Percentiles rank a stretch among this genome's conserved stretches.
Evolutionary conservation across 441 rosid species (phyloP).

Genomic region (Syzygium malaccense): DNA sequence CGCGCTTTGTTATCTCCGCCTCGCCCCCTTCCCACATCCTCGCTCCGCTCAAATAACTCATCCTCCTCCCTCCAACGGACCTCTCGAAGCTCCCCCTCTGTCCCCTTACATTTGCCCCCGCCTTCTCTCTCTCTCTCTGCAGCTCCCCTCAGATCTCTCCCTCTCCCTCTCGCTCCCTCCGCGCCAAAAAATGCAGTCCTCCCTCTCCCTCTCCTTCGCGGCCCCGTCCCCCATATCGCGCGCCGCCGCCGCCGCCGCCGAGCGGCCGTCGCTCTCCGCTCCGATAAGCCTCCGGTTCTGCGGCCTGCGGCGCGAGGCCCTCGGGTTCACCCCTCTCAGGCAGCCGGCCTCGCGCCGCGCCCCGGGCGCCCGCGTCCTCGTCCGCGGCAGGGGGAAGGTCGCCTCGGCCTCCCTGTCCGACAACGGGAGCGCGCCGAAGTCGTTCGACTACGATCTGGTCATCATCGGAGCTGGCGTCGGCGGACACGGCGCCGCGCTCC

Average conservation of each 20-base stretch:
- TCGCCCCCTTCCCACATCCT: not conserved
- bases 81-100: not conserved
- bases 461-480: conserved; percentile 99
- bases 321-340: conserved; percentile 28
- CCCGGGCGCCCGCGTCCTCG: not conserved
- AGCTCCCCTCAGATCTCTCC: conserved; percentile 12
- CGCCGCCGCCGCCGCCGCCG: not conserved
- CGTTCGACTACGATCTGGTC: conserved; percentile 85
- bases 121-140: not conserved
- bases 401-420: conserved; percentile 27
- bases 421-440: conserved; percentile 57
- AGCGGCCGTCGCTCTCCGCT: conserved; percentile 7
- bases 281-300: conserved; percentile 67
- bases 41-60: conserved; percentile 9
- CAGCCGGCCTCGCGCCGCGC: conserved; percentile 2
- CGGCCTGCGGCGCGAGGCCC: conserved; percentile 68
- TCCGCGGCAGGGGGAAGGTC: conserved; percentile 2
- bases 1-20: conserved; percentile 48
- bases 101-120: not conserved
- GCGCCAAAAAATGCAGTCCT: conserved; percentile 49
- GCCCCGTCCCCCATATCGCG: conserved; percentile 22
- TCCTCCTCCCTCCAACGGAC: conserved; percentile 4
- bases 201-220: conserved; percentile 38
- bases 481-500: conserved; percentile 98
- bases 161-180: not conserved